Evolutionary conservation across 495 filamentous ascomycete genomes (phyloP).

Genomic region (Hyaloscypha bicolor): DNA sequence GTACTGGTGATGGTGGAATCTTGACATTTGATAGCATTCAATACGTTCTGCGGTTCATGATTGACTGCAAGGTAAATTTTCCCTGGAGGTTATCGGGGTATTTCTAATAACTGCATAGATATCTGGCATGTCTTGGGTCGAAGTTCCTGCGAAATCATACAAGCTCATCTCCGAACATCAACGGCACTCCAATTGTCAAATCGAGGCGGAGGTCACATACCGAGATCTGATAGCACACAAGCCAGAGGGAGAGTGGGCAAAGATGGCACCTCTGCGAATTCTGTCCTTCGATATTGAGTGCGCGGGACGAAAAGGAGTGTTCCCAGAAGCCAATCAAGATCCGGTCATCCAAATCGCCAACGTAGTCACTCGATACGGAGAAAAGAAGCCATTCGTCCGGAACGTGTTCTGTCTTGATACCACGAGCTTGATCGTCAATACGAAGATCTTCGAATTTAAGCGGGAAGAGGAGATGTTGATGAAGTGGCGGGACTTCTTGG

Average conservation of each 20-base stretch:
- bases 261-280: constrained; percentile 93
- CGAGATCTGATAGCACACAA: constrained; percentile 82
- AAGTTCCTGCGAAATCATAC: constrained; percentile 76
- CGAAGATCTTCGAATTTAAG: constrained; percentile 82
- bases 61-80: constrained; percentile 73
- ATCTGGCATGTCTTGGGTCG: constrained; percentile 96
- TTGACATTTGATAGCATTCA: constrained; percentile 94
- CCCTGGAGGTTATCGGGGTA: background rate
- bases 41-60: constrained; percentile 96
- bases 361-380: constrained; percentile 94
- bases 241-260: constrained; percentile 94
- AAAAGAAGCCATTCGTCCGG: constrained; percentile 90
- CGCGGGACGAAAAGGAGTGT: constrained; percentile 94
- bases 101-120: constrained; percentile 52
- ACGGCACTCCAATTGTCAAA: constrained; percentile 88
- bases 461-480: constrained; percentile 84
- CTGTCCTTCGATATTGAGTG: constrained; percentile 99
- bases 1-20: constrained; percentile 58
- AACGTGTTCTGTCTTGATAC: constrained; percentile 95
- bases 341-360: constrained; percentile 99
- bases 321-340: constrained; percentile 88
- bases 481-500: constrained; percentile 85
- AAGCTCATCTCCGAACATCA: constrained; percentile 58
- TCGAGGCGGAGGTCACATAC: constrained; percentile 85
- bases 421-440: constrained; percentile 91